A percentile compares a stretch with the other conserved stretches of the same genome.
Conservation (phyloP, 2,329 filamentous ascomycete genomes). For the Colletotrichum scovillei region DNA sequence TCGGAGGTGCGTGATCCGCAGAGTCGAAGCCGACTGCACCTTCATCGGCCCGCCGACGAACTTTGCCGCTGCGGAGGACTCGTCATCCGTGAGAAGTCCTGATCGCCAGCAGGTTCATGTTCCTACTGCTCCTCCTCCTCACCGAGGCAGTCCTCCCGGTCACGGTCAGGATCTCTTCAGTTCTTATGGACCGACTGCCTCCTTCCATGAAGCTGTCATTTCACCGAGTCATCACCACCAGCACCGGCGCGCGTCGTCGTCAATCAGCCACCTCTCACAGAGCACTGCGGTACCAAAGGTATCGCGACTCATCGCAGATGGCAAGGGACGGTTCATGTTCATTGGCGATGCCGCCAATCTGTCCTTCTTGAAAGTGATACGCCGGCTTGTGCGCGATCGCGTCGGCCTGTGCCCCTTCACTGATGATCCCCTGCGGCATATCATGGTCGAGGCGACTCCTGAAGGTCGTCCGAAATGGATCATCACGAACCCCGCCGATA, state of each 20-base stretch:
- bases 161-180: slow-evolving; percentile 5
- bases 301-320: slow-evolving; percentile 47
- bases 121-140: background rate
- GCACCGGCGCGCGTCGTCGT: background rate
- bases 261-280: slow-evolving; percentile 23
- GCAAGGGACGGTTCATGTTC: slow-evolving; percentile 48
- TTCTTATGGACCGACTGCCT: background rate
- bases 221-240: background rate
- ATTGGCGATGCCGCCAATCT: slow-evolving; percentile 50
- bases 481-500: slow-evolving; percentile 33
- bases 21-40: slow-evolving; percentile 38
- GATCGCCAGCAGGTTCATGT: background rate
- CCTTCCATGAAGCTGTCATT: slow-evolving; percentile 1
- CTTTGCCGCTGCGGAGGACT: background rate
- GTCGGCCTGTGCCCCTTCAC: slow-evolving; percentile 46
- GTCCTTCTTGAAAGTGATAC: slow-evolving; percentile 48
- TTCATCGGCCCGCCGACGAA: slow-evolving; percentile 28
- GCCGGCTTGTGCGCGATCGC: slow-evolving; percentile 44
- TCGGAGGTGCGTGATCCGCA: slow-evolving; percentile 40
- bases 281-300: slow-evolving; percentile 37
- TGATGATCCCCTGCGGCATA: slow-evolving; percentile 47
- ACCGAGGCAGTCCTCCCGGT: background rate
- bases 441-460: slow-evolving; percentile 47
- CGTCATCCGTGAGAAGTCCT: background rate
- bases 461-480: slow-evolving; percentile 42